Percentiles rank a stretch among this genome's conserved stretches.
Conservation (phyloP, 2,329 filamentous ascomycete species). For the Lachnellula willkommii region DNA sequence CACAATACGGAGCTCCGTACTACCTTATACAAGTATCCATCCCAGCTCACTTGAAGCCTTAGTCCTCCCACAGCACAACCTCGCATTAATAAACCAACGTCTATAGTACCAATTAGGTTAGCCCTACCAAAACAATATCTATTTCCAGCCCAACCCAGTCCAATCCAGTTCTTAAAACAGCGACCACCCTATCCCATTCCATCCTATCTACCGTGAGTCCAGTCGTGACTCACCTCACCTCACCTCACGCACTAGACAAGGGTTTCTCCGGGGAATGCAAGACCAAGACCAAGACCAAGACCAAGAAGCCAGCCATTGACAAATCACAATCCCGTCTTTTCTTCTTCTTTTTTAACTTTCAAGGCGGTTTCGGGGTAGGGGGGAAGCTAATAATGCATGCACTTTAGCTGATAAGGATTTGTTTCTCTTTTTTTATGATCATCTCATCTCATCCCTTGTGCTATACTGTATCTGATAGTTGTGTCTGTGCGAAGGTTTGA, state of each 20-base stretch:
- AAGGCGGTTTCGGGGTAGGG: background rate
- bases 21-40: background rate
- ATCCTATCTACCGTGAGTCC: background rate
- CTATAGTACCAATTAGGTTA: background rate
- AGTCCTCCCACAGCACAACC: too few relatives aligned
- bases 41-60: too few relatives aligned
- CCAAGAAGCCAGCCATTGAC: slow-evolving; percentile 12
- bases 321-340: slow-evolving; percentile 8
- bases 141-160: background rate
- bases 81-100: too few relatives aligned
- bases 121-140: background rate
- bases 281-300: background rate
- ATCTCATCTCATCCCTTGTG: background rate
- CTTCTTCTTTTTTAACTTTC: background rate
- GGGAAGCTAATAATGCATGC: slow-evolving; percentile 13
- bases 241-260: background rate
- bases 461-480: background rate
- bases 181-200: background rate
- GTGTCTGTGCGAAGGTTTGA: slow-evolving; percentile 1
- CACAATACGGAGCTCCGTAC: background rate
- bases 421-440: background rate
- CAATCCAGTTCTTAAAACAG: background rate
- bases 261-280: background rate
- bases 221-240: slow-evolving; percentile 16
- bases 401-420: slow-evolving; percentile 1